Conservation (phyloP, 2,329 filamentous ascomycete species). For the Ceratocystis alfenasii region DNA sequence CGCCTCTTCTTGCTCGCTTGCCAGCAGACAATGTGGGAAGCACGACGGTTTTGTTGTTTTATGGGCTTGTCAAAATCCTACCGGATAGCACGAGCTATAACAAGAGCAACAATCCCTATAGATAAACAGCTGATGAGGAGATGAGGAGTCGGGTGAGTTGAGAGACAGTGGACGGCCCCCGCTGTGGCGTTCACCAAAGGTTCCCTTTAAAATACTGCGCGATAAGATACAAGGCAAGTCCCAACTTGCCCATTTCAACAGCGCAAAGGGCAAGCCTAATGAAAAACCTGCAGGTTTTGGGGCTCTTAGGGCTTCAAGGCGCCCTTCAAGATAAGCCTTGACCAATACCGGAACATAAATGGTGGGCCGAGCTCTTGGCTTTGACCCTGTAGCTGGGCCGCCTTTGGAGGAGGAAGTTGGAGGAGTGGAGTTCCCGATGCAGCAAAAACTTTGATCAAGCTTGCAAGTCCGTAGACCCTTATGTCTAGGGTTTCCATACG, state of each 20-base stretch:
- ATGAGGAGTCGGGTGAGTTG: neutral
- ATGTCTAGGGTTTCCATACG: neutral
- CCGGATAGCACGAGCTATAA: neutral
- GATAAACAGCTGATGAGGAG: neutral
- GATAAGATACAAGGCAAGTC: neutral
- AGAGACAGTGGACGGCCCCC: neutral
- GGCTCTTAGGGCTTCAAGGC: neutral
- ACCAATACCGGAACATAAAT: neutral
- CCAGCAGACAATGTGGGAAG: neutral
- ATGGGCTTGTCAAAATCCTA: conserved; percentile 3
- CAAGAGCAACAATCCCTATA: neutral
- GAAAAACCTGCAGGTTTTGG: conserved; percentile 2
- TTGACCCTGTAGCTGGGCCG: neutral
- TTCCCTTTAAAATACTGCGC: neutral
- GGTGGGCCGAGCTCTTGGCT: neutral
- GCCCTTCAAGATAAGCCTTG: neutral
- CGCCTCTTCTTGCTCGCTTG: neutral
- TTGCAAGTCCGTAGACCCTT: neutral
- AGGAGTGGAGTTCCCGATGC: neutral
- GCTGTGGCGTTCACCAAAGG: neutral
- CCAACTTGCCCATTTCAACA: neutral
- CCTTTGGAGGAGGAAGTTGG: too few relatives aligned
- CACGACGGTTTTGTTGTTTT: neutral
- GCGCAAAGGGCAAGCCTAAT: neutral
- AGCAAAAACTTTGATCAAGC: neutral